A percentile compares a stretch with the other conserved stretches of the same genome.
Evolutionary conservation across 2,329 filamentous ascomycete species (phyloP).

Genomic region (Emmonsiellopsis sp.): DNA sequence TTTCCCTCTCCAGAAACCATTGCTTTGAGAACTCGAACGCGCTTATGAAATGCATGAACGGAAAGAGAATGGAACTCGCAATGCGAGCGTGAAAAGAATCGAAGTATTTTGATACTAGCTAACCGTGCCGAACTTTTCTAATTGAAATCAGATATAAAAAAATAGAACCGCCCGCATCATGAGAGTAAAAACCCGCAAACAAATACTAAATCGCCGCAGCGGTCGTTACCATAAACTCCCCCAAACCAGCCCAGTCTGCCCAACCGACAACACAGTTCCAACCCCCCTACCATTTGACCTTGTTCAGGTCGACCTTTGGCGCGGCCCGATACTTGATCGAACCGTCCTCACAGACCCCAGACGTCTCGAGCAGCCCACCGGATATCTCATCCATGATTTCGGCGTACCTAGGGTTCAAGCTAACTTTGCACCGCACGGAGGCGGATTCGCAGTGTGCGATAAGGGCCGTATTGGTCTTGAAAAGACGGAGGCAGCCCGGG

Average conservation of each 20-base stretch:
- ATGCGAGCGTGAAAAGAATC: too few relatives aligned
- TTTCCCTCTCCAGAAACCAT: too few relatives aligned
- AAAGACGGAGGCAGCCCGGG: constrained; percentile 28
- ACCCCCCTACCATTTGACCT: constrained; percentile 6
- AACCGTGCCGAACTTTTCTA: too few relatives aligned
- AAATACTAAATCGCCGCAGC: too few relatives aligned
- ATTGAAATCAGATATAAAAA: too few relatives aligned
- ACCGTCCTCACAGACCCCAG: constrained; percentile 24
- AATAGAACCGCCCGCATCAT: too few relatives aligned
- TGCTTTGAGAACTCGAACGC: too few relatives aligned
- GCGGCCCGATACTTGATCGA: constrained; percentile 23
- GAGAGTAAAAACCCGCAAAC: too few relatives aligned
- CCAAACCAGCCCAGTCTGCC: background rate
- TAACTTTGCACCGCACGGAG: constrained; percentile 26
- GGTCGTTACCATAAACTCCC: background rate
- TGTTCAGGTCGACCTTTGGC: constrained; percentile 8
- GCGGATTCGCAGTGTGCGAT: constrained; percentile 33
- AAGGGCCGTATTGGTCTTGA: constrained; percentile 28
- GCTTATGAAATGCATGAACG: too few relatives aligned
- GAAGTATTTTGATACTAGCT: too few relatives aligned
- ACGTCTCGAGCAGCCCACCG: constrained; percentile 27
- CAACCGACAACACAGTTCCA: background rate
- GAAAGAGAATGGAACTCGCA: too few relatives aligned
- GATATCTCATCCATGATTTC: constrained; percentile 29
- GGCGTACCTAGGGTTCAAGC: constrained; percentile 19